These are phyloP conservation scores for Cruciata laevipes DNA, from an alignment of 257 asterid species.

Conservation along the genomic window DNA sequence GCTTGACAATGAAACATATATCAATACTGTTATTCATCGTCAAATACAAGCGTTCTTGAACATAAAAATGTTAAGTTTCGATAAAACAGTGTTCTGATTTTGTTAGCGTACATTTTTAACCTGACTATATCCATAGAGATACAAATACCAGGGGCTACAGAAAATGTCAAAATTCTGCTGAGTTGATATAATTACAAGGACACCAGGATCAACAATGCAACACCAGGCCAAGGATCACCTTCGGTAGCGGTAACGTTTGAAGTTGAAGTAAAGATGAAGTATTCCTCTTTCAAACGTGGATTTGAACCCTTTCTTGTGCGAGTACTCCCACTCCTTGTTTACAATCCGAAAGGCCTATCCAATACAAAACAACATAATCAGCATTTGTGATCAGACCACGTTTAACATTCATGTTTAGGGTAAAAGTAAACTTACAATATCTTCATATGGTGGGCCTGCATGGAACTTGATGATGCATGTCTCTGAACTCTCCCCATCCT, in stretches of 20 bases:
- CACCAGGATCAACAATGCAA: background rate
- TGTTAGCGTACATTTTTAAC: no score
- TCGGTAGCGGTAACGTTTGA: constrained; percentile 80
- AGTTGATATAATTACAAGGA: background rate
- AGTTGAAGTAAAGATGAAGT: constrained; percentile 74
- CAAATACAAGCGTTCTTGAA: no score
- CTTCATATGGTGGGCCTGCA: constrained; percentile 7
- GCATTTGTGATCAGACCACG: background rate
- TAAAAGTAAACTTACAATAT: background rate
- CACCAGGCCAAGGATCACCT: constrained; percentile 35
- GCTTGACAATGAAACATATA: no score
- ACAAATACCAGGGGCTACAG: background rate
- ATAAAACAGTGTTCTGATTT: no score
- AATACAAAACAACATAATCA: background rate
- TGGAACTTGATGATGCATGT: constrained; percentile 8
- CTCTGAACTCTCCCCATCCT: constrained; percentile 5
- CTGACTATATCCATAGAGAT: background rate
- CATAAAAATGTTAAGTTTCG: no score
- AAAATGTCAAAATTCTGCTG: background rate
- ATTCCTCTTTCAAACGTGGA: constrained; percentile 83
- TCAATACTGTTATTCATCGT: no score
- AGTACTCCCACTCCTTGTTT: constrained; percentile 5
- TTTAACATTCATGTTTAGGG: background rate
- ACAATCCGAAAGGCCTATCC: constrained; percentile 2
- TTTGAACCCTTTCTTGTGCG: constrained; percentile 9